Evolutionary conservation across 257 asterid species (phyloP).

Genomic region (Vinca minor): DNA sequence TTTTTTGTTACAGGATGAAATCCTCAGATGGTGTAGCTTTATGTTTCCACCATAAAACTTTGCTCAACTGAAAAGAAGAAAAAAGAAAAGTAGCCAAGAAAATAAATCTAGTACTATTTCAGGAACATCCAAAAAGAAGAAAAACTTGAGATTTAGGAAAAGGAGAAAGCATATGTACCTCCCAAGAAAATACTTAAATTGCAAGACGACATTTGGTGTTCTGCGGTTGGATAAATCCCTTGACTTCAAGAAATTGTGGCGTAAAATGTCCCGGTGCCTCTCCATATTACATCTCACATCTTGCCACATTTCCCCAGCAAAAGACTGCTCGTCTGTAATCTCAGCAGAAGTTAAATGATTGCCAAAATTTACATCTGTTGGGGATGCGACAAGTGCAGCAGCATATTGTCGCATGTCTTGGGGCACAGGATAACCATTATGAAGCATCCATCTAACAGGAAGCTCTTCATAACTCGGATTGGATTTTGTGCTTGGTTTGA

Average conservation of each 20-base stretch:
- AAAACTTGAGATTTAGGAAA: neutral
- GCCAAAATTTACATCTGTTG: conserved; percentile 18
- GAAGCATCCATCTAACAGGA: conserved; percentile 84
- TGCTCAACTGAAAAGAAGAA: too few species aligned
- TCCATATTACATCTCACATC: conserved; percentile 48
- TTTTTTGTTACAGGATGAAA: neutral
- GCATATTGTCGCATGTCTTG: conserved; percentile 44
- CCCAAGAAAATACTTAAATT: conserved; percentile 64
- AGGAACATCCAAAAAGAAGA: neutral
- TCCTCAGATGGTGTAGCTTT: neutral
- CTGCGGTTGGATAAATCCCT: conserved; percentile 70
- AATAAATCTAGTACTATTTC: neutral
- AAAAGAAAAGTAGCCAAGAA: neutral
- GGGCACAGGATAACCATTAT: conserved; percentile 73
- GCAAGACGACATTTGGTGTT: conserved; percentile 56
- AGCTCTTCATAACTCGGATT: conserved; percentile 54
- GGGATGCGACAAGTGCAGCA: conserved; percentile 24
- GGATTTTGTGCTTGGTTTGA: conserved; percentile 48
- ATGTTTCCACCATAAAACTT: neutral
- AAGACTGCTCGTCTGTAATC: conserved; percentile 38
- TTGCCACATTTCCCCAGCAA: conserved; percentile 60
- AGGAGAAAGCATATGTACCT: conserved; percentile 33
- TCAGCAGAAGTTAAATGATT: conserved; percentile 27
- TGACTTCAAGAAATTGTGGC: conserved; percentile 45
- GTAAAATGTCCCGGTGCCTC: conserved; percentile 42